Conservation (phyloP, 352 stramenopile species). For the Globisporangium irregulare region DNA sequence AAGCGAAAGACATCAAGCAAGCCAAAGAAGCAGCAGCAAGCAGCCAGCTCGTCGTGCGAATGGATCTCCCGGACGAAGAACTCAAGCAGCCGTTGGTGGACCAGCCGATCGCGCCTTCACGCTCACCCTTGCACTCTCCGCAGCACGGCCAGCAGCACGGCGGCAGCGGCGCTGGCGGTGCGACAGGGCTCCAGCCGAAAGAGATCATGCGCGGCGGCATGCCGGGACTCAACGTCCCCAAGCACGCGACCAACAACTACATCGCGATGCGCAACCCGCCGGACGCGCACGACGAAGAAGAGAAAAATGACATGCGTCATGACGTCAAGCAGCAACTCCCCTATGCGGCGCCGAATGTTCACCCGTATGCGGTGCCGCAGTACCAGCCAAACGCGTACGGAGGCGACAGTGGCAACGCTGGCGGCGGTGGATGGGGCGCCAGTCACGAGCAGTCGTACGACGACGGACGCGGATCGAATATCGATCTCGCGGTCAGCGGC, state of each 20-base stretch:
- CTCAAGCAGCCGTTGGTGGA: conserved; percentile 71
- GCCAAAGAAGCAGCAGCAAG: not conserved
- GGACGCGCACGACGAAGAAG: conserved; percentile 34
- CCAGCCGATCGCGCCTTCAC: conserved; percentile 9
- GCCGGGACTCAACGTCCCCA: not conserved
- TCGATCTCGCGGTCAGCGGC: conserved; percentile 82
- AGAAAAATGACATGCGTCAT: conserved; percentile 39
- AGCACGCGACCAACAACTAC: conserved; percentile 28
- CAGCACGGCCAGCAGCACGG: conserved; percentile 8
- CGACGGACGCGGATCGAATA: conserved; percentile 41
- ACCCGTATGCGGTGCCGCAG: conserved; percentile 79
- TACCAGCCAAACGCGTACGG: conserved; percentile 67
- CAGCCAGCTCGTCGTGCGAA: conserved; percentile 14
- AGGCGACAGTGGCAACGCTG: conserved; percentile 33
- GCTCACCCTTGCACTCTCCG: conserved; percentile 17
- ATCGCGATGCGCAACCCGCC: conserved; percentile 29
- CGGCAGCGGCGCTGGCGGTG: not conserved
- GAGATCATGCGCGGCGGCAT: conserved; percentile 9
- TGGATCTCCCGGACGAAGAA: conserved; percentile 75
- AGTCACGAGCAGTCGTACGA: conserved; percentile 39
- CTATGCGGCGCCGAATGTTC: conserved; percentile 71
- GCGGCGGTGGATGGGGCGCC: conserved; percentile 35
- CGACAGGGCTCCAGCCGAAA: conserved; percentile 22
- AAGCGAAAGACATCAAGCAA: conserved; percentile 16
- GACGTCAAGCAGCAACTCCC: conserved; percentile 36